Conservation (phyloP, 345 rosid species). For the Conringia planisiliqua region DNA sequence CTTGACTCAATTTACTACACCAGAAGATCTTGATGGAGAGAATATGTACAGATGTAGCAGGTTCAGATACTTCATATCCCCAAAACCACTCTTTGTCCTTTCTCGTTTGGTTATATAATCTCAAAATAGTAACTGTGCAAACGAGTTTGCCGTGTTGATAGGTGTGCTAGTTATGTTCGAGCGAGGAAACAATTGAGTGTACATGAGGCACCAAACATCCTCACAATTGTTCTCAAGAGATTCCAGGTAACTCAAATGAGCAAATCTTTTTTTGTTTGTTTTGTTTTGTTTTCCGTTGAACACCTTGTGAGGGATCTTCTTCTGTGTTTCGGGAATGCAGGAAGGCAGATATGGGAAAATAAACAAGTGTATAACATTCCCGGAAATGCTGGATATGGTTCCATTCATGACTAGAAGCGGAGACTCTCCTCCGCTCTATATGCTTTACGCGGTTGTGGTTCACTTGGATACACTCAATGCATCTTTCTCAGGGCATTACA, state of each 20-base stretch:
- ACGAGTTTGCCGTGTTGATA: constrained; percentile 18
- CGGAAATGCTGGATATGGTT: constrained; percentile 77
- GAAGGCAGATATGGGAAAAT: constrained; percentile 78
- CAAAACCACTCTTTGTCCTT: neutral
- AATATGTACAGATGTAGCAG: constrained; percentile 91
- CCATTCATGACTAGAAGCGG: constrained; percentile 72
- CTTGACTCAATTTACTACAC: constrained; percentile 69
- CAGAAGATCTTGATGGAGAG: constrained; percentile 85
- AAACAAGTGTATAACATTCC: constrained; percentile 71
- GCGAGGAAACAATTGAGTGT: constrained; percentile 77
- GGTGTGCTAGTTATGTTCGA: constrained; percentile 72
- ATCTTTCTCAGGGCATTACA: constrained; percentile 80
- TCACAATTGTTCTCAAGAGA: constrained; percentile 85
- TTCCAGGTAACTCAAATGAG: constrained; percentile 54
- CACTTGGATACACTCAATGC: constrained; percentile 81
- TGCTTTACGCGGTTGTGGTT: constrained; percentile 76
- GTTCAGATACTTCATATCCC: constrained; percentile 27
- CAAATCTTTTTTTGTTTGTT: neutral
- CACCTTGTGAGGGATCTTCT: neutral
- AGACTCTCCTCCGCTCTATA: constrained; percentile 69
- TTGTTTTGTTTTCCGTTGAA: neutral
- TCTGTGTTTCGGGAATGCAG: constrained; percentile 30
- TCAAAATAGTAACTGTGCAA: neutral
- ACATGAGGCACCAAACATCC: constrained; percentile 82
- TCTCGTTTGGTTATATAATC: neutral